phyloP scores from a whole-genome alignment of 148 eudicot genomes.

The Persicaria tinctoria region DNA sequence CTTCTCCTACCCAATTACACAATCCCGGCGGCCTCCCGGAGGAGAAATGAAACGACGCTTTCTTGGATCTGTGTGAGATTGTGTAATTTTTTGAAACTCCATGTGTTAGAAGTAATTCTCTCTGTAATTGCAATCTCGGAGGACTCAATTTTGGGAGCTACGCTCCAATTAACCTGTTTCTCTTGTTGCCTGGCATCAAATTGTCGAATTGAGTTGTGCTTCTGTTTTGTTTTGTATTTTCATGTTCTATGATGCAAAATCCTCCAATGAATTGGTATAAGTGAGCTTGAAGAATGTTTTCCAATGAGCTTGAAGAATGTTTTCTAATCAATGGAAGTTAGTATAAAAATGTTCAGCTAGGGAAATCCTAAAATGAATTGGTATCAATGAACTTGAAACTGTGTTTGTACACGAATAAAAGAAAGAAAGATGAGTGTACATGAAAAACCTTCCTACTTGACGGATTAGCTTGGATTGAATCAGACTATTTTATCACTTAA shows the following conservation, averaged over 20 bases:
- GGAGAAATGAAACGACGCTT: too few species aligned
- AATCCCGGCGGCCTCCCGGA: too few species aligned
- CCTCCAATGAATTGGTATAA: neutral
- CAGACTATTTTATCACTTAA: neutral
- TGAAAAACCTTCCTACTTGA: neutral
- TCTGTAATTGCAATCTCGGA: neutral
- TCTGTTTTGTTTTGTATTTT: neutral
- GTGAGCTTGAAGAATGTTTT: too few species aligned
- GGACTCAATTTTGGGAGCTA: neutral
- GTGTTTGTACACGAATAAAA: too few species aligned
- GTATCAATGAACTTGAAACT: too few species aligned
- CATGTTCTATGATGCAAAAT: neutral
- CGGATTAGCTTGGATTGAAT: neutral
- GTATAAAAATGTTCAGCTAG: neutral
- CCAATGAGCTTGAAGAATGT: neutral
- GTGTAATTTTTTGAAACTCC: too few species aligned
- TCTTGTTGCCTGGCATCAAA: neutral
- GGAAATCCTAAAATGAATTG: too few species aligned
- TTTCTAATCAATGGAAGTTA: neutral
- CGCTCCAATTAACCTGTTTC: neutral
- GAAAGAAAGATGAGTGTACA: neutral
- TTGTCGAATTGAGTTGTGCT: neutral
- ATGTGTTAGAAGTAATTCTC: neutral
- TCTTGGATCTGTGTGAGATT: too few species aligned
- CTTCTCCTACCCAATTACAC: too few species aligned